Base-by-base conservation (phyloP, 371 early-diverging fungal species). In the Mucor indicus region DNA sequence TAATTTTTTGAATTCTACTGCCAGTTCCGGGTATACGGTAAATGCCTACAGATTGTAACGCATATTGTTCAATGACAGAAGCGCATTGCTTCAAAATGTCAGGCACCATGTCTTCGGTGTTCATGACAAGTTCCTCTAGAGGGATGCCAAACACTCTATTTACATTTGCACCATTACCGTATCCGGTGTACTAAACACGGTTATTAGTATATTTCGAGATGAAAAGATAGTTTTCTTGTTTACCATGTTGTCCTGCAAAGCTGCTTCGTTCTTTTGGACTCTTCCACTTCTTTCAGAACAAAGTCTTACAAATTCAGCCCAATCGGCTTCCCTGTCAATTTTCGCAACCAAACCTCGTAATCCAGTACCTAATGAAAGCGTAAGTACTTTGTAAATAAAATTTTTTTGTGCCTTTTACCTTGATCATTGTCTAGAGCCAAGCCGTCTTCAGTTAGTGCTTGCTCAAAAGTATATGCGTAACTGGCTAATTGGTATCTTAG, bases 1-100 rank as follows among this genome's bases (percentile, higher is more conserved):
- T 64, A 20, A 64, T 50, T n/a, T 50, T 64, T 19, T 56, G 56
- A 17, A 64, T 60, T 19, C 46, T 52, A 36, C 64, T 64, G 20
- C 62, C 77, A 17, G 83, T 75, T 1, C 93, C 95, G 6, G 92
- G 89, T 4, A 89, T 59, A 7, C 96, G 84, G 62, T 96, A 96
- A 7, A 96, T 73, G 0, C 96, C 95, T 25, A 79, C 79, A 10
- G 72, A 72, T 15, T 77, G 64, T 44, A 89, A 49, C 0, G 86
- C 83, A 44, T 70, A 71, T 22, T 62, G 60, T 63, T 96, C 96
- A 16, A 96, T 84, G 1, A 81, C 83, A 22, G 84, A 74, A 4
- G 89, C 80, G 48, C 90, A 91, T 47, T 85, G 84, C 36, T 67
- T 68, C 6, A 96, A 68, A 22, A 93, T 78, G 17, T 73, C 51